Evolutionary conservation across 345 rosid genomes (phyloP).

Genomic region (Pugionium dolabratum): DNA sequence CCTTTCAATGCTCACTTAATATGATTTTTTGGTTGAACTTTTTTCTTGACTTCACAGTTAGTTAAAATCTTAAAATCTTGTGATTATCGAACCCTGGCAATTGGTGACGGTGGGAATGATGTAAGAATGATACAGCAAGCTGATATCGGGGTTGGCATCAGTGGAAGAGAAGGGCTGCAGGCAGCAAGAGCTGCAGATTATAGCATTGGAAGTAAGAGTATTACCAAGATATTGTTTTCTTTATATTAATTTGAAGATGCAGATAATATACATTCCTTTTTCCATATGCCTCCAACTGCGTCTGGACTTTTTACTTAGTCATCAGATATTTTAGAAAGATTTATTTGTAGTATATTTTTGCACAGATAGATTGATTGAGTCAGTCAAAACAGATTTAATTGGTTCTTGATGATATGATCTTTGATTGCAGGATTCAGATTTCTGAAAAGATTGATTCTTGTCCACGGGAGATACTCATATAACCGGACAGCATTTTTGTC

Average conservation of each 20-base stretch:
- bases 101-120: constrained; percentile 99
- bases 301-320: not conserved
- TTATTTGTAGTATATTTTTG: not conserved
- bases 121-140: constrained; percentile 99
- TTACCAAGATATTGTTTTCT: not conserved
- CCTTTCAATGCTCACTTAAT: not conserved
- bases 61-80: constrained; percentile 90
- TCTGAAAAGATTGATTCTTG: constrained; percentile 86
- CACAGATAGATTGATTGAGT: not conserved
- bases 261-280: not conserved
- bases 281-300: not conserved
- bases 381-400: not conserved
- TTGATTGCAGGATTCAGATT: constrained; percentile 81
- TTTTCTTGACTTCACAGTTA: constrained; percentile 55
- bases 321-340: not conserved
- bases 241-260: not conserved
- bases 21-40: not conserved
- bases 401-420: constrained; percentile 30
- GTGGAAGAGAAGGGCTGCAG: constrained; percentile 98
- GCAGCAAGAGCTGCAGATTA: constrained; percentile 99
- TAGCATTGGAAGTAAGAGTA: constrained; percentile 86
- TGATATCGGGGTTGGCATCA: constrained; percentile 96
- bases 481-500: constrained; percentile 96
- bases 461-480: constrained; percentile 96
- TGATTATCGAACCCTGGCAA: constrained; percentile 92